Evolutionary conservation across 257 asterid species (phyloP).

Genomic region (Marsdenia floribunda): DNA sequence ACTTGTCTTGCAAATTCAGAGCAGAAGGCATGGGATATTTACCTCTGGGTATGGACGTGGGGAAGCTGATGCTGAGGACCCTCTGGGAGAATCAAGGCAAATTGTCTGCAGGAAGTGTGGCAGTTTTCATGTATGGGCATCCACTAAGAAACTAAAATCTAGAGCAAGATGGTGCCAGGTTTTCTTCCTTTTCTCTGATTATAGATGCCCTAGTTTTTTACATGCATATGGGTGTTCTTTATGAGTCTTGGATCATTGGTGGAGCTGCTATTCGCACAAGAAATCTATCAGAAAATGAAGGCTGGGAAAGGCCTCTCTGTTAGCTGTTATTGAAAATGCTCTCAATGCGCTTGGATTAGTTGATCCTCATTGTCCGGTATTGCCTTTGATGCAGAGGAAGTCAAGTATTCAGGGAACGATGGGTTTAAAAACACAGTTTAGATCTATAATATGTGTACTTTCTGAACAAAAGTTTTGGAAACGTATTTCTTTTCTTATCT

Average conservation of each 20-base stretch:
- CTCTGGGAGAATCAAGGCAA: conserved; percentile 51
- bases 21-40: conserved; percentile 48
- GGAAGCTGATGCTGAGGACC: conserved; percentile 54
- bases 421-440: not conserved
- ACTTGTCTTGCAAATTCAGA: conserved; percentile 38
- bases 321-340: not conserved
- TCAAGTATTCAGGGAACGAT: not conserved
- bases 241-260: not conserved
- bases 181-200: conserved; percentile 12
- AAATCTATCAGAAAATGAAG: not conserved
- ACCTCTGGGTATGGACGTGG: conserved; percentile 41
- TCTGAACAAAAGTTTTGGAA: not conserved
- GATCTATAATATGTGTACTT: not conserved
- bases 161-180: conserved; percentile 99
- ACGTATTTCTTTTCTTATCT: not conserved
- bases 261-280: not conserved
- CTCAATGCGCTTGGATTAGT: not conserved
- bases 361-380: not conserved
- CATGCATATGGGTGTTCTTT: not conserved
- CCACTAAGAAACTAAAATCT: conserved; percentile 64
- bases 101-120: conserved; percentile 92
- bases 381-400: not conserved
- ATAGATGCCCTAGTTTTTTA: not conserved
- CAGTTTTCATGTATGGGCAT: conserved; percentile 65
- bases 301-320: not conserved